Evolutionary conservation across 139 green algal species (phyloP).

Genomic region (Chlamydomonas incerta): DNA sequence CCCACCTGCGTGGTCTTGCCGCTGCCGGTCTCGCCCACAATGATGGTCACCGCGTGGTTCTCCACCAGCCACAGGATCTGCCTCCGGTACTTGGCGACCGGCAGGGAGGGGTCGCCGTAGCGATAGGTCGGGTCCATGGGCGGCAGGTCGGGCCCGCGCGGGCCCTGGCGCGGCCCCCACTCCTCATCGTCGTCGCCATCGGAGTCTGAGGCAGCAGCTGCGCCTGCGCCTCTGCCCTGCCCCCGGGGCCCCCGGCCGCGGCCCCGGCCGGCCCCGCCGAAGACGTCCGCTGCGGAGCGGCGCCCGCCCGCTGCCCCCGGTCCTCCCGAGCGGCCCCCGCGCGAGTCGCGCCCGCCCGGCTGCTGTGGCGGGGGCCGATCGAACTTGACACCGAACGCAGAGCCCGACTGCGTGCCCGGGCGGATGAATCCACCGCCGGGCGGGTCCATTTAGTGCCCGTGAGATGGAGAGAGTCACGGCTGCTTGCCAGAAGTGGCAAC

Average conservation of each 20-base stretch:
- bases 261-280: too few species aligned
- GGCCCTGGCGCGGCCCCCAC: background rate
- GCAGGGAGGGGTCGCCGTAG: conserved; percentile 46
- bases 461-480: too few species aligned
- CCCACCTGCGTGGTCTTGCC: conserved; percentile 86
- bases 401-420: conserved; percentile 22
- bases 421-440: conserved; percentile 35
- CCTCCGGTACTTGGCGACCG: conserved; percentile 41
- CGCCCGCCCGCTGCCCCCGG: too few species aligned
- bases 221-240: too few species aligned
- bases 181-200: background rate
- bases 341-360: too few species aligned
- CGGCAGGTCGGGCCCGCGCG: conserved; percentile 4
- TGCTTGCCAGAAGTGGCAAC: too few species aligned
- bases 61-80: conserved; percentile 89
- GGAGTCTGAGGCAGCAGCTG: background rate
- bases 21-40: conserved; percentile 96
- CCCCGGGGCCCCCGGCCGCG: too few species aligned
- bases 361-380: background rate
- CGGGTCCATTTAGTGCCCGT: background rate
- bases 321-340: too few species aligned
- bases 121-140: conserved; percentile 17
- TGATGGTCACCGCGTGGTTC: conserved; percentile 74
- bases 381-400: conserved; percentile 48
- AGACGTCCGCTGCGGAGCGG: too few species aligned